phyloP scores from a whole-genome alignment of 2,329 filamentous ascomycete genomes.

The Talaromyces amestolkiae region DNA sequence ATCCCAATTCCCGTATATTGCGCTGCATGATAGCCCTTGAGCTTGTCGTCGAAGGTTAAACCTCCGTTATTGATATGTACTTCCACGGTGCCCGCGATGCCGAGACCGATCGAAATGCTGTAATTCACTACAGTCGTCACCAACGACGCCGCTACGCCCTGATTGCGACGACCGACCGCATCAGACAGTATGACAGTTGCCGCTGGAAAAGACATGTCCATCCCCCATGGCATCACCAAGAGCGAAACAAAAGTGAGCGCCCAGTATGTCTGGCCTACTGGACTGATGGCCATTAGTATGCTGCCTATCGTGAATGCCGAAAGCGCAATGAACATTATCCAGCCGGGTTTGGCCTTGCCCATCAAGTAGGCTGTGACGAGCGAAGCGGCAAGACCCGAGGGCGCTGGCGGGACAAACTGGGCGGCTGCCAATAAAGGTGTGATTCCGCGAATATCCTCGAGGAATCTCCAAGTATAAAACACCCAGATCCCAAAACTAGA shows the following conservation, averaged over 20 bases:
- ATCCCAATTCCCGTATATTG: slow-evolving; percentile 41
- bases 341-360: slow-evolving; percentile 28
- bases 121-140: slow-evolving; percentile 68
- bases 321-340: slow-evolving; percentile 39
- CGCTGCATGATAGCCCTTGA: slow-evolving; percentile 41
- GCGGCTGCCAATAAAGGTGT: slow-evolving; percentile 32
- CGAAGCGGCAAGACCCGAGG: slow-evolving; percentile 34
- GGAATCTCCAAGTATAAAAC: slow-evolving; percentile 53
- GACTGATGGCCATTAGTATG: slow-evolving; percentile 41
- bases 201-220: slow-evolving; percentile 64
- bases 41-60: slow-evolving; percentile 23
- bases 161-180: slow-evolving; percentile 46
- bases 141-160: slow-evolving; percentile 56
- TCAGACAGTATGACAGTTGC: slow-evolving; percentile 62
- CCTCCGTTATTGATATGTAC: slow-evolving; percentile 43
- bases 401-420: slow-evolving; percentile 27
- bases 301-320: slow-evolving; percentile 35
- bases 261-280: slow-evolving; percentile 45
- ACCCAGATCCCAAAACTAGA: slow-evolving; percentile 53
- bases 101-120: slow-evolving; percentile 64
- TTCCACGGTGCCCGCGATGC: slow-evolving; percentile 66
- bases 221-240: slow-evolving; percentile 33
- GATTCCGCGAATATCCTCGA: slow-evolving; percentile 41
- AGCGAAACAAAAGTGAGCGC: slow-evolving; percentile 33
- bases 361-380: slow-evolving; percentile 37